Conservation (phyloP, 805 yeast genomes). For the Metschnikowia matae region DNA sequence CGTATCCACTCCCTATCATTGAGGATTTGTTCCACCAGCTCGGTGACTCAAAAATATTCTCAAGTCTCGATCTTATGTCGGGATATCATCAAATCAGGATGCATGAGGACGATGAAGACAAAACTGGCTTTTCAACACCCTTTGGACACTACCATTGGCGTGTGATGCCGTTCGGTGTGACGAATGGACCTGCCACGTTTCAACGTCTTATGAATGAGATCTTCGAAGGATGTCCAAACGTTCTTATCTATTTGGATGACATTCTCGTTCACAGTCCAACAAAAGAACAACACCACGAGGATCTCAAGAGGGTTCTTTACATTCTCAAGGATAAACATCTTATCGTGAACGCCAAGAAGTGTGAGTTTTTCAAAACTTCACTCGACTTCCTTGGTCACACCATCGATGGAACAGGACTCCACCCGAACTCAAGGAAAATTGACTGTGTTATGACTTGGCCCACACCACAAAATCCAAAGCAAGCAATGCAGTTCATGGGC, state of each 20-base stretch:
- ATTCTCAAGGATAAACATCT: background rate
- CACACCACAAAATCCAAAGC: no score
- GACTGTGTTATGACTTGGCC: no score
- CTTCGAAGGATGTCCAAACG: background rate
- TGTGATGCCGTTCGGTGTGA: slow-evolving; percentile 10
- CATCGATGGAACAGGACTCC: background rate
- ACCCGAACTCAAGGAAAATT: background rate
- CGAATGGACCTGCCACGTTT: slow-evolving; percentile 7
- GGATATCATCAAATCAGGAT: slow-evolving; percentile 10
- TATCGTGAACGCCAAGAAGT: slow-evolving; percentile 6
- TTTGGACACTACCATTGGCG: slow-evolving; percentile 10
- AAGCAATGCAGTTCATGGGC: no score
- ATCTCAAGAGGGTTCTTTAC: background rate
- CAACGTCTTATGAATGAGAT: slow-evolving; percentile 7
- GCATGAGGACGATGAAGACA: background rate
- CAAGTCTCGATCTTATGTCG: slow-evolving; percentile 4
- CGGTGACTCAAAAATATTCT: slow-evolving; percentile 6
- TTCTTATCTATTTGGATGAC: slow-evolving; percentile 8
- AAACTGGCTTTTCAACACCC: slow-evolving; percentile 9
- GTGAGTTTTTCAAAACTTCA: slow-evolving; percentile 1
- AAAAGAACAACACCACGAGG: background rate
- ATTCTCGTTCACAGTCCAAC: slow-evolving; percentile 3
- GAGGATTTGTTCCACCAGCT: slow-evolving; percentile 6
- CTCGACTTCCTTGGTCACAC: slow-evolving; percentile 3
- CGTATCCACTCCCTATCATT: slow-evolving; percentile 6